Percentiles rank a stretch among this genome's conserved stretches.
Conservation (phyloP, 2,329 filamentous ascomycete genomes). For the Stenocarpella maydis region DNA sequence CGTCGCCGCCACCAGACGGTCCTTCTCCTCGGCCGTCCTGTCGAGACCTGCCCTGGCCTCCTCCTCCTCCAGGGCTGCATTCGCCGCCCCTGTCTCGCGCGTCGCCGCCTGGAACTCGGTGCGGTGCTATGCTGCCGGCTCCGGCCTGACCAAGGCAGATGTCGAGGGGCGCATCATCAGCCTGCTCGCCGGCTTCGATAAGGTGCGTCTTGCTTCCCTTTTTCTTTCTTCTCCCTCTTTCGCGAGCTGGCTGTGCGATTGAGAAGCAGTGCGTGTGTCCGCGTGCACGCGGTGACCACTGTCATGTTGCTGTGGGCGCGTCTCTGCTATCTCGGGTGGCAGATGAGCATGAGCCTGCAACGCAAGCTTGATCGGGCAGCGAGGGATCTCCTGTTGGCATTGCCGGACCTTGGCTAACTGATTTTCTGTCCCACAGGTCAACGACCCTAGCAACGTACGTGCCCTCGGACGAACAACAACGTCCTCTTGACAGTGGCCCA, state of each 20-base stretch:
- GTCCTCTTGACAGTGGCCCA: not conserved
- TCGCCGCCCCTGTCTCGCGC: conserved; percentile 68
- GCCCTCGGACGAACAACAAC: not conserved
- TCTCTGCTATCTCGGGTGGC: not conserved
- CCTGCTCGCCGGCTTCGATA: conserved; percentile 95
- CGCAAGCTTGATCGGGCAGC: too few relatives aligned
- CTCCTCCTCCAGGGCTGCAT: conserved; percentile 64
- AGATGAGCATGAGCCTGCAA: not conserved
- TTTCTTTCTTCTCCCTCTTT: conserved; percentile 16
- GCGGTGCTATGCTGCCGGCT: conserved; percentile 86
- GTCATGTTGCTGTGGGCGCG: not conserved
- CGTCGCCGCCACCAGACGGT: conserved; percentile 62
- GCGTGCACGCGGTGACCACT: not conserved
- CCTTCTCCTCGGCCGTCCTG: conserved; percentile 48
- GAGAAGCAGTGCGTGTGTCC: too few relatives aligned
- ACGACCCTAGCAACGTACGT: conserved; percentile 70
- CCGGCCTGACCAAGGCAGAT: conserved; percentile 74
- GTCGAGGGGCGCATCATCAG: conserved; percentile 92
- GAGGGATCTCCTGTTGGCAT: not conserved
- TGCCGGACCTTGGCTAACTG: conserved; percentile 38
- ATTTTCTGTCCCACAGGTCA: conserved; percentile 63
- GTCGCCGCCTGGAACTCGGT: conserved; percentile 72
- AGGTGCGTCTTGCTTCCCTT: conserved; percentile 64
- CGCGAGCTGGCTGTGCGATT: not conserved
- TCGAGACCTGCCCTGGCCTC: conserved; percentile 63